phyloP scores from a whole-genome alignment of 257 asterid genomes.

The Ligustrum vulgare region DNA sequence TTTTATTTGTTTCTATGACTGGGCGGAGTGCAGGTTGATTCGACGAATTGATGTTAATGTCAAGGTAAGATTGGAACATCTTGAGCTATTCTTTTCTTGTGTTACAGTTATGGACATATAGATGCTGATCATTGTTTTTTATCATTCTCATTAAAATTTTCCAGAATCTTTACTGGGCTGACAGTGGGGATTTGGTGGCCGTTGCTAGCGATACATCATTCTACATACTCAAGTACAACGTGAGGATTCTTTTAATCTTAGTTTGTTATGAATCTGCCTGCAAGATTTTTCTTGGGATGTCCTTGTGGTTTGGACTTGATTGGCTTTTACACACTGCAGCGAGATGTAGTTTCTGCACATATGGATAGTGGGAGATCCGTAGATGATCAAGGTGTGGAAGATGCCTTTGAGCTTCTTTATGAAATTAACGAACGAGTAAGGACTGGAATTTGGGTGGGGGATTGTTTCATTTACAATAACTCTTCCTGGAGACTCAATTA shows the following conservation, averaged over 20 bases:
- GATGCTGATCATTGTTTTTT: slow-evolving; percentile 15
- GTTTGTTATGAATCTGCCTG: slow-evolving; percentile 20
- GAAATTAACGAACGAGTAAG: slow-evolving; percentile 94
- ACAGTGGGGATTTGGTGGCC: slow-evolving; percentile 84
- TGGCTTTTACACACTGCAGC: slow-evolving; percentile 54
- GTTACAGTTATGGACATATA: slow-evolving; percentile 18
- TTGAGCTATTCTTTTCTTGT: slow-evolving; percentile 9
- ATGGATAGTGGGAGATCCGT: slow-evolving; percentile 84
- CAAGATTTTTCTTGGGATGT: slow-evolving; percentile 3
- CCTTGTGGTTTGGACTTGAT: slow-evolving; percentile 10
- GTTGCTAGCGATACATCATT: slow-evolving; percentile 81
- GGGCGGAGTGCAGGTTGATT: slow-evolving; percentile 92
- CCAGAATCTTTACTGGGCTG: slow-evolving; percentile 97
- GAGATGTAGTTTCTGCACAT: slow-evolving; percentile 90
- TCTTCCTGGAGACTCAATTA: slow-evolving; percentile 98
- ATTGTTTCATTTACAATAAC: slow-evolving; percentile 92
- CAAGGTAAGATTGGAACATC: slow-evolving; percentile 56
- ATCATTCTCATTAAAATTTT: slow-evolving; percentile 24
- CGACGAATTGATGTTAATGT: slow-evolving; percentile 93
- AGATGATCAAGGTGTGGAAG: slow-evolving; percentile 96
- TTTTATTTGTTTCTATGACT: slow-evolving; percentile 89
- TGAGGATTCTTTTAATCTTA: slow-evolving; percentile 34
- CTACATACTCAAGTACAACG: slow-evolving; percentile 81
- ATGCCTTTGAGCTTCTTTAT: slow-evolving; percentile 94
- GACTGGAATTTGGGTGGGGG: slow-evolving; percentile 99